Evolutionary conservation across 75 land plant species (phyloP), one percentile per base, ranked within the genome.

Genomic region (Picea glauca): DNA sequence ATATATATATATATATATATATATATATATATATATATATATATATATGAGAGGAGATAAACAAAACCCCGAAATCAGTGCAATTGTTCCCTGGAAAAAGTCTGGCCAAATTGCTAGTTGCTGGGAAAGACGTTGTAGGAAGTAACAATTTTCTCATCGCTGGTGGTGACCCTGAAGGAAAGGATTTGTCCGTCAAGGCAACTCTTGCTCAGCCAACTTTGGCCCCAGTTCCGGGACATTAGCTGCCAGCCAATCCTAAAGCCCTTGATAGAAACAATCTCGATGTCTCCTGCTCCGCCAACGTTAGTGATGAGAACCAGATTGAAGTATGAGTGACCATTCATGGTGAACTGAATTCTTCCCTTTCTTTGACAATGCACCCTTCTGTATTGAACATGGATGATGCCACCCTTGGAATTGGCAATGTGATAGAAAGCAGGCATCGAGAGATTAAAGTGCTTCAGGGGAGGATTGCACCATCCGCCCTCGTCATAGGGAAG

Each of bases 381-480:
- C 77, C 88, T 89, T 60, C 86, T 50, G 76, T 81, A 89, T 20
- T 77, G 33, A 13, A 89, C 86, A 76, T 85, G 90, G 62, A 89
- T 83, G 54, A 89, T 82, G 1, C 88, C 90, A 60, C 83, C 88
- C 68, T 76, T 57, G 68, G 84, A 86, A 54, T 81, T 80, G 8
- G 86, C 88, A 78, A 89, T 86, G 33, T 74, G 79, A 7, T 60
- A 78, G 76, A 85, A 89, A 32, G 81, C 76, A 31, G 90, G 86
- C 85, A 82, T 78, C 60, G 84, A 80, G 78, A 83, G 84, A 76
- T 86, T 84, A 60, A 86, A 86, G 78, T 86, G 90, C 17, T 79
- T 82, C 30, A 76, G 61, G 32, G 90, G 90, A 77, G 87, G 84
- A 63, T 85, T 84, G 75, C 90, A 89, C 84, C 90, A 89, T 1